These are phyloP conservation scores for Madurella fahalii DNA, from an alignment of 2,329 filamentous ascomycete genomes.

Conservation along the genomic window DNA sequence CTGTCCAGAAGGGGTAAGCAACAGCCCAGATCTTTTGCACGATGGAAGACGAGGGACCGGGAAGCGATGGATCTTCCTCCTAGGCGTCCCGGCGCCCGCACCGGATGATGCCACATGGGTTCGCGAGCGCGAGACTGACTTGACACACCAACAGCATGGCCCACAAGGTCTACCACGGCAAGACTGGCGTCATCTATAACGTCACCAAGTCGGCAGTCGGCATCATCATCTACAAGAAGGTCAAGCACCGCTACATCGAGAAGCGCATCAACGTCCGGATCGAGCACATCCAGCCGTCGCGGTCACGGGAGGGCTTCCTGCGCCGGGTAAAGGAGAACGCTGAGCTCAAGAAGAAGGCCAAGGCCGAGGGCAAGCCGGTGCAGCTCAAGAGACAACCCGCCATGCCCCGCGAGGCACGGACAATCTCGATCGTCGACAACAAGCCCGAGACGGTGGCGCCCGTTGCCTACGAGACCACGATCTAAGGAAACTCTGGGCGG, in stretches of 20 bases:
- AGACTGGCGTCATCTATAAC: slow-evolving; percentile 98
- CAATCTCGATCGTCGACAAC: slow-evolving; percentile 75
- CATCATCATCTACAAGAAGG: slow-evolving; percentile 99
- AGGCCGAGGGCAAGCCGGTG: slow-evolving; percentile 80
- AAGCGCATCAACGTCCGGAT: slow-evolving; percentile 99
- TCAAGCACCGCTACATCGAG: slow-evolving; percentile 99
- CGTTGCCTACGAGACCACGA: slow-evolving; percentile 96
- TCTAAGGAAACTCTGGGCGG: slow-evolving; percentile 55
- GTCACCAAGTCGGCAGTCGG: slow-evolving; percentile 97
- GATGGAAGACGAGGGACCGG: slow-evolving; percentile 9
- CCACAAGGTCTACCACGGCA: slow-evolving; percentile 99
- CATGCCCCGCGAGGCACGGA: slow-evolving; percentile 74
- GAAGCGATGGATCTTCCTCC: background rate
- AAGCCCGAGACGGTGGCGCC: slow-evolving; percentile 87
- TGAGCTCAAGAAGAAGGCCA: slow-evolving; percentile 86
- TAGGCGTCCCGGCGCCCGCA: background rate
- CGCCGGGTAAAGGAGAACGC: slow-evolving; percentile 96
- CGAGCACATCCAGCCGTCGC: slow-evolving; percentile 93
- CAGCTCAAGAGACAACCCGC: slow-evolving; percentile 88
- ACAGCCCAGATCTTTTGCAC: slow-evolving; percentile 22
- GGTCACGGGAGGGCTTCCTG: slow-evolving; percentile 95
- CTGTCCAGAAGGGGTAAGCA: slow-evolving; percentile 92
- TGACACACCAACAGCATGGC: slow-evolving; percentile 67
- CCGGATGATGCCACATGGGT: background rate
- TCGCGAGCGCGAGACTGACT: slow-evolving; percentile 26